Percentiles rank a stretch among this genome's conserved stretches.
phyloP scores from a whole-genome alignment of 2,329 filamentous ascomycete species.

The Beauveria asiatica region DNA sequence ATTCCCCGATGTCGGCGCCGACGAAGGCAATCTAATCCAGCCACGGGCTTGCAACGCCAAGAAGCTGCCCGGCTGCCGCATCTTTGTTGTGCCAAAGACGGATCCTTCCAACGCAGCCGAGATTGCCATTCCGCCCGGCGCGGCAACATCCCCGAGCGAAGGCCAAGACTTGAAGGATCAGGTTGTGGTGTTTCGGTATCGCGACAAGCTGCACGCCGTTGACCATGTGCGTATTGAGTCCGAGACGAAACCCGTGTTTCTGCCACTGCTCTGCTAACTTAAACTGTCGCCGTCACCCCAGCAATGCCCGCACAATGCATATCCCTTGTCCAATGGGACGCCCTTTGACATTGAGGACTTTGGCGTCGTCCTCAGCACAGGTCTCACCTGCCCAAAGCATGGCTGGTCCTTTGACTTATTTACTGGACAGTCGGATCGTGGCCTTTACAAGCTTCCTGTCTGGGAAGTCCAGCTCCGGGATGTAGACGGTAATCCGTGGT shows the following conservation, averaged over 20 bases:
- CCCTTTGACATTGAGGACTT: conserved; percentile 69
- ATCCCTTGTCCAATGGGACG: conserved; percentile 52
- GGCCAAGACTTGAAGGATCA: conserved; percentile 43
- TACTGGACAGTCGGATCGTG: conserved; percentile 53
- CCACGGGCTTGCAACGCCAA: conserved; percentile 28
- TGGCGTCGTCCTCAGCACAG: conserved; percentile 52
- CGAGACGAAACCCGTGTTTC: not conserved
- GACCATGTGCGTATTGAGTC: conserved; percentile 49
- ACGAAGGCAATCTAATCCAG: conserved; percentile 30
- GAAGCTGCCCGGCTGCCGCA: conserved; percentile 49
- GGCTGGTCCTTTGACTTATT: conserved; percentile 64
- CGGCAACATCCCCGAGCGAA: conserved; percentile 18
- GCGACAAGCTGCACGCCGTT: conserved; percentile 55
- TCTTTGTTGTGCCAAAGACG: conserved; percentile 41
- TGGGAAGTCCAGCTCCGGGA: conserved; percentile 55
- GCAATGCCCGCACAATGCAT: conserved; percentile 61
- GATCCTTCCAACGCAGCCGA: conserved; percentile 29
- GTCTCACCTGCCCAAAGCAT: conserved; percentile 59
- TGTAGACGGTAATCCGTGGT: not conserved
- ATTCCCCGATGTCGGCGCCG: conserved; percentile 43
- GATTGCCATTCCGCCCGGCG: conserved; percentile 27
- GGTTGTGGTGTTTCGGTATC: conserved; percentile 57
- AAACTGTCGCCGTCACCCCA: conserved; percentile 21
- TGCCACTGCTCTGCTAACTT: not conserved
- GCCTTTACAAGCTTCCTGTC: conserved; percentile 49